phyloP scores from a whole-genome alignment of 768 basidiomycete genomes.

The Cystofilobasidium bisporidii region DNA sequence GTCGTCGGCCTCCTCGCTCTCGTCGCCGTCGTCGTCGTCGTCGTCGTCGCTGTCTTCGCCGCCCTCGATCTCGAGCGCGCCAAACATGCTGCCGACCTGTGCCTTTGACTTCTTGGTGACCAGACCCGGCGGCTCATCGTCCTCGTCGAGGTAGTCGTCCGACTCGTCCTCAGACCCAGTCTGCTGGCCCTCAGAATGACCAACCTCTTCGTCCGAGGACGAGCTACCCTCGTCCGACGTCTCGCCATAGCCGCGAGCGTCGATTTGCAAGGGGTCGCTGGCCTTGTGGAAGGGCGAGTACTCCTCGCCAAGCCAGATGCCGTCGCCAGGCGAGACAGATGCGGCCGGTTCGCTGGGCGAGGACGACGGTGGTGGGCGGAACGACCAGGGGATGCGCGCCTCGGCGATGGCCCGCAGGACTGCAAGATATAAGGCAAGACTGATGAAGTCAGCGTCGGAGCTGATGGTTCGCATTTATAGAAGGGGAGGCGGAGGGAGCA shows the following conservation, averaged over 20 bases:
- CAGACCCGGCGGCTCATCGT: slow-evolving; percentile 19
- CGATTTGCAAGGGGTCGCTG: not conserved
- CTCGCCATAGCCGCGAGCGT: not conserved
- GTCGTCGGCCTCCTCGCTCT: not conserved
- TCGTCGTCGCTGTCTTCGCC: slow-evolving; percentile 31
- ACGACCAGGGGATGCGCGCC: slow-evolving; percentile 70
- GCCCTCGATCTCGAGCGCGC: slow-evolving; percentile 12
- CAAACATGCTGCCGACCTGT: slow-evolving; percentile 25
- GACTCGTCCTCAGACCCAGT: not conserved
- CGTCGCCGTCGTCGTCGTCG: not conserved
- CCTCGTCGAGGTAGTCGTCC: slow-evolving; percentile 32
- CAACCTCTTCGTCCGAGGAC: not conserved
- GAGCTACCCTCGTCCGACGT: slow-evolving; percentile 1
- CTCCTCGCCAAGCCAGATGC: slow-evolving; percentile 26
- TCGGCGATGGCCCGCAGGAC: slow-evolving; percentile 77
- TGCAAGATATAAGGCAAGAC: slow-evolving; percentile 38
- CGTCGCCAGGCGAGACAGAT: not conserved
- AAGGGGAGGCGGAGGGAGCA: slow-evolving; percentile 29
- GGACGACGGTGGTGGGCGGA: slow-evolving; percentile 57
- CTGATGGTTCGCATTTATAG: slow-evolving; percentile 4
- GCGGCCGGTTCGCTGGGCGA: not conserved
- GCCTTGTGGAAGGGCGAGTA: not conserved
- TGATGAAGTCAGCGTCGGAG: not conserved
- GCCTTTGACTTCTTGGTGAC: slow-evolving; percentile 3
- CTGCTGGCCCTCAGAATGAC: slow-evolving; percentile 12